phyloP scores from a whole-genome alignment of 352 stramenopile genomes.

The Phytophthora constricta region DNA sequence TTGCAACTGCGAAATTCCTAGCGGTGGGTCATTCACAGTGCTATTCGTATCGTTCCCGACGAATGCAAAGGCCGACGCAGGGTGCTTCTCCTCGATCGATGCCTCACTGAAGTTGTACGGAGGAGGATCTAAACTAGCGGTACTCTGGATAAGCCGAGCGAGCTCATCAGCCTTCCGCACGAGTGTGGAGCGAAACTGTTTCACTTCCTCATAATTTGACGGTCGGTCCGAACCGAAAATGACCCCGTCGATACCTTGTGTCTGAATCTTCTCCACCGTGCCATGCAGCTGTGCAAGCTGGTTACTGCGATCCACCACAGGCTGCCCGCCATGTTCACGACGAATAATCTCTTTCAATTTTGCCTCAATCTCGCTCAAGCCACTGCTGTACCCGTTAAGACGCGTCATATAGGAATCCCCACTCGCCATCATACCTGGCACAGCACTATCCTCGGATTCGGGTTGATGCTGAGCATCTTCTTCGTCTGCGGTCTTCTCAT shows the following conservation, averaged over 20 bases:
- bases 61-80: slow-evolving; percentile 63
- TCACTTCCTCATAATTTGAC: slow-evolving; percentile 74
- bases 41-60: slow-evolving; percentile 39
- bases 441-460: slow-evolving; percentile 32
- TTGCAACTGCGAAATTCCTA: slow-evolving; percentile 45
- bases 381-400: slow-evolving; percentile 53
- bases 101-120: slow-evolving; percentile 17
- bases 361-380: slow-evolving; percentile 53
- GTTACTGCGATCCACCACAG: slow-evolving; percentile 59
- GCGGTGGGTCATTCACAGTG: slow-evolving; percentile 36
- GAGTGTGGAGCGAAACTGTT: slow-evolving; percentile 70
- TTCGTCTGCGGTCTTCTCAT: slow-evolving; percentile 24
- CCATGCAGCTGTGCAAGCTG: slow-evolving; percentile 77
- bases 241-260: slow-evolving; percentile 80
- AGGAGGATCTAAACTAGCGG: slow-evolving; percentile 27
- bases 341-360: slow-evolving; percentile 61
- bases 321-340: slow-evolving; percentile 51
- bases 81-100: slow-evolving; percentile 41
- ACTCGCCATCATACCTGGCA: slow-evolving; percentile 13
- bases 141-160: slow-evolving; percentile 69
- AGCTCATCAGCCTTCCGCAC: slow-evolving; percentile 70
- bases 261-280: slow-evolving; percentile 81
- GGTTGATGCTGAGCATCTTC: slow-evolving; percentile 20
- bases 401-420: slow-evolving; percentile 51
- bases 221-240: slow-evolving; percentile 74